A percentile compares a stretch with the other conserved stretches of the same genome.
These are phyloP conservation scores for Onygenales sp. DNA, from an alignment of 2,329 filamentous ascomycete species.

Conservation along the genomic window DNA sequence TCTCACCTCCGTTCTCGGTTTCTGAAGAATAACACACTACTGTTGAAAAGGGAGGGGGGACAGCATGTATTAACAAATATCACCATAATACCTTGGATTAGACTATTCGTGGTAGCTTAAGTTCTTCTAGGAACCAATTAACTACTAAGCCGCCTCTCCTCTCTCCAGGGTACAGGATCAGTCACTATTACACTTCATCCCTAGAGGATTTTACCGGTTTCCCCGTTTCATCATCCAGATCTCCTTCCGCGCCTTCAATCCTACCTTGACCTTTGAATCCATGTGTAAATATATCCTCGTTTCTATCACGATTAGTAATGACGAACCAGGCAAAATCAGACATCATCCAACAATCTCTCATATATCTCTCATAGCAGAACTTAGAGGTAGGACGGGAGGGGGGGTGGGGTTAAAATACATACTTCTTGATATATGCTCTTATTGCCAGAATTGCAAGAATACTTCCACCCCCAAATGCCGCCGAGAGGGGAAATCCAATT, in stretches of 20 bases:
- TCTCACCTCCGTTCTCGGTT: too few relatives aligned
- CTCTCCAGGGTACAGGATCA: too few relatives aligned
- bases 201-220: not conserved
- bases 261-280: not conserved
- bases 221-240: not conserved
- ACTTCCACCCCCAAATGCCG: slow-evolving; percentile 9
- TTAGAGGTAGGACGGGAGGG: not conserved
- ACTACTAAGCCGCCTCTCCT: too few relatives aligned
- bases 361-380: not conserved
- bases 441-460: not conserved
- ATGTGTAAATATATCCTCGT: not conserved
- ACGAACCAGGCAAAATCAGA: not conserved
- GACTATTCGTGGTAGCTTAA: too few relatives aligned
- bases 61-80: too few relatives aligned
- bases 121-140: too few relatives aligned
- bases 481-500: slow-evolving; percentile 13
- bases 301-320: not conserved
- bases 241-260: not conserved
- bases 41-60: too few relatives aligned
- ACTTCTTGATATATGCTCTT: not conserved
- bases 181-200: not conserved
- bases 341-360: not conserved
- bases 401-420: not conserved
- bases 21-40: too few relatives aligned
- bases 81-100: too few relatives aligned